phyloP scores from a whole-genome alignment of 1,139 yeast genomes.

The Candida buenavistaensis region DNA sequence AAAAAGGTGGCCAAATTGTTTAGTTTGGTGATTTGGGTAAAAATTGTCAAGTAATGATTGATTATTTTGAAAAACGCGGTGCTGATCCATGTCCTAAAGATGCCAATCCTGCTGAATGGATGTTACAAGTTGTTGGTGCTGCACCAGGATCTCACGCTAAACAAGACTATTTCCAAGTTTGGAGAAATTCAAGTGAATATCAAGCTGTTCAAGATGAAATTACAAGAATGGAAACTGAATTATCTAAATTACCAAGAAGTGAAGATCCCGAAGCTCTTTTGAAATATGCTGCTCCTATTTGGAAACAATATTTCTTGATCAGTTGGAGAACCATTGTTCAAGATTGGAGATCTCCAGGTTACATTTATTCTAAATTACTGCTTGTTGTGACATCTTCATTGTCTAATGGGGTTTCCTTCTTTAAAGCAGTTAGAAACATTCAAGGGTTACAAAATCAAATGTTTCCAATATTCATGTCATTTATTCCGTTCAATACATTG shows the following conservation, averaged over 20 bases:
- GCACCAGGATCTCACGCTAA: constrained; percentile 35
- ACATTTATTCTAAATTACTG: constrained; percentile 39
- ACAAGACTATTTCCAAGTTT: constrained; percentile 34
- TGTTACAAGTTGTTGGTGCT: constrained; percentile 52
- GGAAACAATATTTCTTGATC: constrained; percentile 23
- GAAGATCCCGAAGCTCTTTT: constrained; percentile 21
- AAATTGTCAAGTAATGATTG: constrained; percentile 46
- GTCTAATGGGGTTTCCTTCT: constrained; percentile 48
- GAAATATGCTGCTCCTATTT: constrained; percentile 23
- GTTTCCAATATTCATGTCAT: constrained; percentile 56
- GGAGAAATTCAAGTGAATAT: constrained; percentile 30
- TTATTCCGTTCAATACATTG: constrained; percentile 45
- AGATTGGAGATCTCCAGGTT: constrained; percentile 44
- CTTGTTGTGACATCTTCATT: constrained; percentile 38
- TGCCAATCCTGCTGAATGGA: constrained; percentile 59
- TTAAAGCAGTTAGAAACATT: constrained; percentile 23
- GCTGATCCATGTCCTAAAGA: constrained; percentile 41
- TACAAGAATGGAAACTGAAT: constrained; percentile 30
- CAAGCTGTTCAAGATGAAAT: constrained; percentile 22
- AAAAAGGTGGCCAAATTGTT: constrained; percentile 56
- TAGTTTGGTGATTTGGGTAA: constrained; percentile 66
- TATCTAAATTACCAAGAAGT: constrained; percentile 24
- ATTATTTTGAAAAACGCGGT: constrained; percentile 59
- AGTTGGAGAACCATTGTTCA: constrained; percentile 29
- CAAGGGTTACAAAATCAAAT: constrained; percentile 50